phyloP scores from a whole-genome alignment of 1,284 basidiomycete species.

The Boletus sp. region DNA sequence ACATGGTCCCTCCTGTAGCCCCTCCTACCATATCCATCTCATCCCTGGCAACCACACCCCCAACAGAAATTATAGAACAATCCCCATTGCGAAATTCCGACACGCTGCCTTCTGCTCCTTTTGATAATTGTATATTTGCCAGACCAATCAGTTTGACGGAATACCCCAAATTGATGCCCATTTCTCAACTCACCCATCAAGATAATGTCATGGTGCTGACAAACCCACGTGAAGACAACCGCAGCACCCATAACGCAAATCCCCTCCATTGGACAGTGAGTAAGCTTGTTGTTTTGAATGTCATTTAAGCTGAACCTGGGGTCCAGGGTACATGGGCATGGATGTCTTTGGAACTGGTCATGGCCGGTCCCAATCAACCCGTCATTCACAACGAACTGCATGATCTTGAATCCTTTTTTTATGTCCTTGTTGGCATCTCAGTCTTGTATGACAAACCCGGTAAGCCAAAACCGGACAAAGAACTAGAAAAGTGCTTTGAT shows the following conservation, averaged over 20 bases:
- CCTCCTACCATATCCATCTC: no score
- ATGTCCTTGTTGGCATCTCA: background rate
- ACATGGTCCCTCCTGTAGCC: no score
- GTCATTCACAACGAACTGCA: background rate
- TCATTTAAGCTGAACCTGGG: background rate
- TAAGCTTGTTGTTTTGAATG: background rate
- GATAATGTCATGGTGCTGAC: no score
- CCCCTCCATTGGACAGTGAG: background rate
- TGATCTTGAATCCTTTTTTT: background rate
- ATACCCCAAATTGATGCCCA: no score
- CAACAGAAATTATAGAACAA: no score
- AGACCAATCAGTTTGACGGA: no score
- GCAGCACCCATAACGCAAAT: background rate
- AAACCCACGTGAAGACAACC: no score
- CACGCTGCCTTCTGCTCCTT: no score
- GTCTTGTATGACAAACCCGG: background rate
- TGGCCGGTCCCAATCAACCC: conserved; percentile 1
- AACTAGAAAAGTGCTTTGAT: background rate
- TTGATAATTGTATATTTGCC: no score
- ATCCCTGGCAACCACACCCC: no score
- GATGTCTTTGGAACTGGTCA: conserved; percentile 1
- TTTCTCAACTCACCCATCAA: no score
- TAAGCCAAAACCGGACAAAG: background rate
- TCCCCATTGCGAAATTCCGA: no score
- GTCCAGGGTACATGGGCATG: conserved; percentile 1